These are phyloP conservation scores for Aureobasidium sp. DNA, from an alignment of 2,329 filamentous ascomycete species.

Conservation along the genomic window DNA sequence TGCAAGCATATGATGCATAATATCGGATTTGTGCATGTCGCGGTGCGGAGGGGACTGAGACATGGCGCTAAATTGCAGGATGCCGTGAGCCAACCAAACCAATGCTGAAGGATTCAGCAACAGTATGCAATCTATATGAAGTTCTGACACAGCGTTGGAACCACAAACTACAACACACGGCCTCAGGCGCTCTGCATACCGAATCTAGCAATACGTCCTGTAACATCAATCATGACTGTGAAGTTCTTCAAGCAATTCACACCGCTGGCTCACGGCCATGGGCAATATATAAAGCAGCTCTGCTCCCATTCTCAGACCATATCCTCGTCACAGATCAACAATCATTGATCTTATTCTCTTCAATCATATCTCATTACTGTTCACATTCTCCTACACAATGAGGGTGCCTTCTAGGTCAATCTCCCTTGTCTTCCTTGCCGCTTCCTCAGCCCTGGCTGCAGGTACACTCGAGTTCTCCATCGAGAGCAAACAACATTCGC, in stretches of 20 bases:
- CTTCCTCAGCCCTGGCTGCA: not conserved
- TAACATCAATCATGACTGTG: not conserved
- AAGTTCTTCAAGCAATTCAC: not conserved
- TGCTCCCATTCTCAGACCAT: not conserved
- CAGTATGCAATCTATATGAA: not conserved
- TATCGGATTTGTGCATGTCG: not conserved
- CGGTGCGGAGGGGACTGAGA: not conserved
- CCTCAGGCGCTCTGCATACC: conserved; percentile 2
- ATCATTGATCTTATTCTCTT: not conserved
- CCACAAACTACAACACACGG: not conserved
- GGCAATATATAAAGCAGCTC: not conserved
- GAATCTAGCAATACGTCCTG: not conserved
- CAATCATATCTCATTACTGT: too few relatives aligned
- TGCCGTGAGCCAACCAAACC: not conserved
- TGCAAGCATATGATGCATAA: not conserved
- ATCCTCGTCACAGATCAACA: not conserved
- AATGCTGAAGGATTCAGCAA: not conserved
- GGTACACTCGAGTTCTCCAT: conserved; percentile 1
- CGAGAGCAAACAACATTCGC: not conserved
- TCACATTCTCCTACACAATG: not conserved
- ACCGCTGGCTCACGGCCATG: not conserved
- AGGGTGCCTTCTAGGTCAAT: not conserved
- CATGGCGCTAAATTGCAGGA: not conserved
- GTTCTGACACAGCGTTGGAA: not conserved
- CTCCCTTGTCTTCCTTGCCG: not conserved